Percentiles rank a stretch among this genome's conserved stretches.
phyloP scores from a whole-genome alignment of 441 rosid genomes.

The Bruguiera hainesii region DNA sequence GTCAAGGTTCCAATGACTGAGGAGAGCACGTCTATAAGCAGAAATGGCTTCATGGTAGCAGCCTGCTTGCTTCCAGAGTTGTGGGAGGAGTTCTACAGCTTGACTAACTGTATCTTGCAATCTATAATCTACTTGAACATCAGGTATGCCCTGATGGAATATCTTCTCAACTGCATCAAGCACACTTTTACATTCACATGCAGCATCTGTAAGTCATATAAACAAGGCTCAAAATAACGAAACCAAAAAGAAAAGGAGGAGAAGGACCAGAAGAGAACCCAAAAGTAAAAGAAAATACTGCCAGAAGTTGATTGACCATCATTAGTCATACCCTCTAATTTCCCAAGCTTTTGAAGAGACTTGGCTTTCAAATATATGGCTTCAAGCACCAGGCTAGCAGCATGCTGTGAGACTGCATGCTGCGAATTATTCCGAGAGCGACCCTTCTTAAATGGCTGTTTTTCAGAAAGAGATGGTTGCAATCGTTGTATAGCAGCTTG shows the following conservation, averaged over 20 bases:
- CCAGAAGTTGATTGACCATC: background rate
- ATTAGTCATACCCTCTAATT: slow-evolving; percentile 52
- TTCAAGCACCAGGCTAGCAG: slow-evolving; percentile 80
- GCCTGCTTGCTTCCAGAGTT: slow-evolving; percentile 75
- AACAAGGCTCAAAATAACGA: slow-evolving; percentile 18
- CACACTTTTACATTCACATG: slow-evolving; percentile 72
- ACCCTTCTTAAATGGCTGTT: slow-evolving; percentile 44
- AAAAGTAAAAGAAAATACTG: background rate
- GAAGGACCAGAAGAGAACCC: background rate
- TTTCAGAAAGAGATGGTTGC: slow-evolving; percentile 57
- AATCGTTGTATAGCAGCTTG: slow-evolving; percentile 75
- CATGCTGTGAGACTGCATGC: slow-evolving; percentile 58
- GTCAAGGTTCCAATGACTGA: slow-evolving; percentile 83
- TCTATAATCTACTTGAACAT: slow-evolving; percentile 64
- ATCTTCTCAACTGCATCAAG: slow-evolving; percentile 85
- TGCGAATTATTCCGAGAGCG: slow-evolving; percentile 48
- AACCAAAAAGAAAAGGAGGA: background rate
- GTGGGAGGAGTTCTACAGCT: slow-evolving; percentile 86
- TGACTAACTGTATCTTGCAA: slow-evolving; percentile 81
- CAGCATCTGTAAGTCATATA: slow-evolving; percentile 64
- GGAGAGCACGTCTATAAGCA: slow-evolving; percentile 84
- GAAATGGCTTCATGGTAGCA: slow-evolving; percentile 61
- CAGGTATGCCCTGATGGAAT: slow-evolving; percentile 75
- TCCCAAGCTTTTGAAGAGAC: slow-evolving; percentile 86
- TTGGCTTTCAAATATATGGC: slow-evolving; percentile 86